Conservation (phyloP, 495 filamentous ascomycete genomes). For the Penicillium tannophilum region DNA sequence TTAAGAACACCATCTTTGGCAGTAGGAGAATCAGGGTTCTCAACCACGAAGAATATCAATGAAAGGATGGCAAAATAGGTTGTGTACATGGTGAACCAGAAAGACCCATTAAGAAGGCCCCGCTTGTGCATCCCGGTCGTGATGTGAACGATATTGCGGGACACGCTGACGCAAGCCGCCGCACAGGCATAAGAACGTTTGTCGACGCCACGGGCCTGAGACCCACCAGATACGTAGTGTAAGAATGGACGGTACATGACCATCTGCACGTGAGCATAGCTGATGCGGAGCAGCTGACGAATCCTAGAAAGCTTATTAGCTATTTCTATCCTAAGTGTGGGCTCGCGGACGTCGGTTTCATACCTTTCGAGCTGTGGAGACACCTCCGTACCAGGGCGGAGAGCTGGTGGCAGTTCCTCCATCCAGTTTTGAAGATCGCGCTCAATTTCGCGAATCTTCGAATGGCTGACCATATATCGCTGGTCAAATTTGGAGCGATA, state of each 20-base stretch:
- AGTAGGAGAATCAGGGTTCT: slow-evolving; percentile 77
- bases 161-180: slow-evolving; percentile 87
- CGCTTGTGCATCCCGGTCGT: slow-evolving; percentile 84
- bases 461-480: slow-evolving; percentile 84
- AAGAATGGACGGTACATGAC: slow-evolving; percentile 94
- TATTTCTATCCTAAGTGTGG: not conserved
- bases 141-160: slow-evolving; percentile 92
- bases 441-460: slow-evolving; percentile 89
- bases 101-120: slow-evolving; percentile 81
- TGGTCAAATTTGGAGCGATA: slow-evolving; percentile 53
- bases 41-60: slow-evolving; percentile 84
- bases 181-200: slow-evolving; percentile 89
- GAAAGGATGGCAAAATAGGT: slow-evolving; percentile 93
- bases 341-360: not conserved
- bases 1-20: slow-evolving; percentile 76
- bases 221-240: slow-evolving; percentile 82
- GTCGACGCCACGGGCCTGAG: slow-evolving; percentile 69
- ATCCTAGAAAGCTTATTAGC: slow-evolving; percentile 52
- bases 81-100: slow-evolving; percentile 97
- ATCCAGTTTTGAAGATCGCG: slow-evolving; percentile 82
- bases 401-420: slow-evolving; percentile 70
- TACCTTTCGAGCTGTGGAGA: slow-evolving; percentile 76
- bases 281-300: slow-evolving; percentile 83
- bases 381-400: slow-evolving; percentile 76
- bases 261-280: slow-evolving; percentile 90